Percentiles rank a stretch among this genome's conserved stretches.
These are phyloP conservation scores for Chernovozyma sophiae-reginae DNA, from an alignment of 1,139 yeast genomes.

Conservation along the genomic window DNA sequence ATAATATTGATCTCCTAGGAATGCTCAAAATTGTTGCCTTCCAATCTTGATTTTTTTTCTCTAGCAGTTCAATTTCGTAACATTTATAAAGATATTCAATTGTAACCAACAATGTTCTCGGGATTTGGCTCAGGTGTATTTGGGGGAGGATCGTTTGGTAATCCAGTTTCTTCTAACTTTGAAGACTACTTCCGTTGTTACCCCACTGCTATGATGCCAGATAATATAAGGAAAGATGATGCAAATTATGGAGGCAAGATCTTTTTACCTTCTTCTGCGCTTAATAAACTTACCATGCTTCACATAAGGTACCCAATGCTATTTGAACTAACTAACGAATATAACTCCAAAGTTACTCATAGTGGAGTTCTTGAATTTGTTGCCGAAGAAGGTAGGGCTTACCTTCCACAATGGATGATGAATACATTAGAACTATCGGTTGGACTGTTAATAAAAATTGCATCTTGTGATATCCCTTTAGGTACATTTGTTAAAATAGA, in stretches of 20 bases:
- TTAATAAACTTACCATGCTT: conserved; percentile 76
- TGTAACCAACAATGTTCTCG: conserved; percentile 35
- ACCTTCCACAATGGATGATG: conserved; percentile 98
- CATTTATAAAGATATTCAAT: too few species aligned
- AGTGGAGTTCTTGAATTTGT: conserved; percentile 95
- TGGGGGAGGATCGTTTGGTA: conserved; percentile 31
- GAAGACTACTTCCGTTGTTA: conserved; percentile 90
- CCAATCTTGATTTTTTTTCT: too few species aligned
- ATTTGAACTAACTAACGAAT: conserved; percentile 73
- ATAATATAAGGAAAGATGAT: conserved; percentile 67
- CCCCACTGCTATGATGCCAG: conserved; percentile 91
- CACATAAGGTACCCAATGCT: conserved; percentile 96
- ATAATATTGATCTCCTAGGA: too few species aligned
- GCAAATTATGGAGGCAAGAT: conserved; percentile 97
- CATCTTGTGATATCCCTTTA: conserved; percentile 74
- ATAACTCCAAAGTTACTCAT: conserved; percentile 57
- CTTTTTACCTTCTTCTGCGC: conserved; percentile 88
- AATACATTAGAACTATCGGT: conserved; percentile 65
- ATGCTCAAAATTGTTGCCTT: background rate
- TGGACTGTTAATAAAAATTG: conserved; percentile 73
- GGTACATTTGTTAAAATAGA: conserved; percentile 91
- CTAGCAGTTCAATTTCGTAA: too few species aligned
- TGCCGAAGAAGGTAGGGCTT: conserved; percentile 96
- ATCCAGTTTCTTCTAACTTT: conserved; percentile 35
- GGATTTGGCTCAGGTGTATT: conserved; percentile 42